Base-by-base conservation (phyloP, 2,329 filamentous ascomycete species). In the Fusarium sarcochroum region DNA sequence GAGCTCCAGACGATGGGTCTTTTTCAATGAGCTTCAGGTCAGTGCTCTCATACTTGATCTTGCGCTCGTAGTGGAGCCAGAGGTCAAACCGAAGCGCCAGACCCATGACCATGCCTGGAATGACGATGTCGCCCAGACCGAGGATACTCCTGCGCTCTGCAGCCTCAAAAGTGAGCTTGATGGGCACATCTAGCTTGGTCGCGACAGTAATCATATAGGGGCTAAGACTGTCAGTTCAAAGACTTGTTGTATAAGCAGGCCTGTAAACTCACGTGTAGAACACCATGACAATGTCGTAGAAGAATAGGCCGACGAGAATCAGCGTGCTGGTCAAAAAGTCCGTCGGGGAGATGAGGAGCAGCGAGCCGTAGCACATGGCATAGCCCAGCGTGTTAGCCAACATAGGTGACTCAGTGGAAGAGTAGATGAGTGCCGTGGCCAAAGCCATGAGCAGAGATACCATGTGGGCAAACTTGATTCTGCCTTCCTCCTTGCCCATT, bases 281-380 rank as follows among this genome's bases (percentile, higher is more conserved):
- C 7, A 96, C 93, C 85, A 95, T 94, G 78, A 96, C 90, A 48
- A 99, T 95, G 76, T 99, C 95, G 76, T 99, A 99, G 75, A 97
- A 89, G 82, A 98, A 98, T 1, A 98, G 84, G 0, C 91, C 93
- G 11, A 84, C 82, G 2, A 98, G 84, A 11, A 98, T 89, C 42
- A 94, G 79, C 8, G 91, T 91, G 1, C 93, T 93, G 0, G 93
- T 97, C 55, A 87, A 82, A 76, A 98, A 97, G 0, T 93, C 95
- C 0, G 94, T 97, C 0, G 94, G 94, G 2, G 94, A 97, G 82
- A 98, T 89, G 53, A 97, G 81, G 72, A 95, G 89, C 56, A 98
- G 85, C 6, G 92, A 89, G 9, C 88, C 87, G 75, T 98, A 98
- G 69, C 91, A 94, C 81, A 97, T 93, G 7, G 91, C 92, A 70